These are phyloP conservation scores for Sporothrix schenckii DNA, from an alignment of 2,329 filamentous ascomycete species.

Conservation along the genomic window DNA sequence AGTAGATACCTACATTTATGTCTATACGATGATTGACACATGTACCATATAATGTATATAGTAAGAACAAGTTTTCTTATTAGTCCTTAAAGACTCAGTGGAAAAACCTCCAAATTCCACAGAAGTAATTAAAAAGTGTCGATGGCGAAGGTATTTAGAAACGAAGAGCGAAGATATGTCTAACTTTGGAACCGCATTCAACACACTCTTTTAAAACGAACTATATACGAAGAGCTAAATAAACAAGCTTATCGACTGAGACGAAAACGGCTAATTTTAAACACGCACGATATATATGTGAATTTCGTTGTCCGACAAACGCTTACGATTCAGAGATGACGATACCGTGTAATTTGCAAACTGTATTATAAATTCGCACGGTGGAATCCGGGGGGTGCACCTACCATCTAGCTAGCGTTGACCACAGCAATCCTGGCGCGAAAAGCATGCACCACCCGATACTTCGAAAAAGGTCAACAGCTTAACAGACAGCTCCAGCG, in stretches of 20 bases:
- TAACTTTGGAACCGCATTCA: no score
- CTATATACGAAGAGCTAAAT: not conserved
- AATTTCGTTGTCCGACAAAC: not conserved
- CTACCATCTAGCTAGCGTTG: not conserved
- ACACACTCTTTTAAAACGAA: no score
- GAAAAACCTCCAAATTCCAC: not conserved
- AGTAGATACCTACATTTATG: no score
- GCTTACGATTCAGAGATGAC: not conserved
- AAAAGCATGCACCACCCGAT: conserved; percentile 7
- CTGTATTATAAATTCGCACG: conserved; percentile 4
- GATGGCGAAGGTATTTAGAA: no score
- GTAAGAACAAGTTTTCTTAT: not conserved
- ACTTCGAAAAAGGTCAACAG: not conserved
- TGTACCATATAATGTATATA: conserved; percentile 10
- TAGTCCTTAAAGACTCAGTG: no score
- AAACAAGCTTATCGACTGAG: not conserved
- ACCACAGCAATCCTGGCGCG: not conserved
- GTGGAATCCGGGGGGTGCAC: conserved; percentile 1
- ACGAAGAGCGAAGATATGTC: no score
- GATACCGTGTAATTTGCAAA: not conserved
- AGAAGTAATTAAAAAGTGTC: not conserved
- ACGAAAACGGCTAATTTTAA: not conserved
- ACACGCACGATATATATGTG: no score
- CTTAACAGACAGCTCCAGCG: not conserved
- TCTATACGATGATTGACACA: no score